A percentile compares a stretch with the other conserved stretches of the same genome.
Evolutionary conservation across 371 early-diverging fungal species (phyloP).

Genomic region (Thermomucor indicae-seudaticae): DNA sequence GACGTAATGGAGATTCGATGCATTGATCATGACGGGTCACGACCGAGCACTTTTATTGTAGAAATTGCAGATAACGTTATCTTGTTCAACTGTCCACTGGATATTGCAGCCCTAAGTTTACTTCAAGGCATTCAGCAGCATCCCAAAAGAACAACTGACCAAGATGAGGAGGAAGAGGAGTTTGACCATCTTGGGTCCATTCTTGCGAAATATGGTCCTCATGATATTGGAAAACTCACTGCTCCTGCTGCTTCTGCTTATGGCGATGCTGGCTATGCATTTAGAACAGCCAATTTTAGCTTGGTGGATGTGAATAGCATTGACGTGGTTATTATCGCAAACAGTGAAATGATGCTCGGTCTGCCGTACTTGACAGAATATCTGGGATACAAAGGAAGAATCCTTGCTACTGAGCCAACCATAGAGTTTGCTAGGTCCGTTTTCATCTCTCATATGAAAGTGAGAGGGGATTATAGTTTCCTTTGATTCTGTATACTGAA

Average conservation of each 20-base stretch:
- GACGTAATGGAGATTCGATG: constrained; percentile 19
- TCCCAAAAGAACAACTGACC: too few relatives aligned
- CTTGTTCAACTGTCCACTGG: constrained; percentile 40
- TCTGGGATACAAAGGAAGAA: constrained; percentile 75
- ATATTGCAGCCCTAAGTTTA: constrained; percentile 11
- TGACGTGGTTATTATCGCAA: constrained; percentile 76
- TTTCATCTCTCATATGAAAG: not conserved
- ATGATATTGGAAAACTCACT: constrained; percentile 16
- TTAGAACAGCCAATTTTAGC: constrained; percentile 49
- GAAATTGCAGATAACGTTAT: constrained; percentile 30
- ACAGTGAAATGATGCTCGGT: constrained; percentile 69
- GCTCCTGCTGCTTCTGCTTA: constrained; percentile 5
- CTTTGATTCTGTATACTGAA: not conserved
- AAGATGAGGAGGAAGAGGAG: constrained; percentile 1
- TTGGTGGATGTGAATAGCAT: constrained; percentile 54
- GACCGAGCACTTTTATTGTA: constrained; percentile 31
- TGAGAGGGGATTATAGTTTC: constrained; percentile 13
- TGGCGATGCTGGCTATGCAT: constrained; percentile 26
- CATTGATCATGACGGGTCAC: constrained; percentile 20
- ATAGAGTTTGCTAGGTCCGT: constrained; percentile 63
- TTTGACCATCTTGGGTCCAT: not conserved
- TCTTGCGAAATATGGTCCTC: constrained; percentile 12
- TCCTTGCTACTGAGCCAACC: constrained; percentile 81
- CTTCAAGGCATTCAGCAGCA: not conserved
- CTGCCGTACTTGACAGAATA: constrained; percentile 85